Evolutionary conservation across 164 flowering plant genomes (phyloP).

Genomic region (Cinnamomum micranthum): DNA sequence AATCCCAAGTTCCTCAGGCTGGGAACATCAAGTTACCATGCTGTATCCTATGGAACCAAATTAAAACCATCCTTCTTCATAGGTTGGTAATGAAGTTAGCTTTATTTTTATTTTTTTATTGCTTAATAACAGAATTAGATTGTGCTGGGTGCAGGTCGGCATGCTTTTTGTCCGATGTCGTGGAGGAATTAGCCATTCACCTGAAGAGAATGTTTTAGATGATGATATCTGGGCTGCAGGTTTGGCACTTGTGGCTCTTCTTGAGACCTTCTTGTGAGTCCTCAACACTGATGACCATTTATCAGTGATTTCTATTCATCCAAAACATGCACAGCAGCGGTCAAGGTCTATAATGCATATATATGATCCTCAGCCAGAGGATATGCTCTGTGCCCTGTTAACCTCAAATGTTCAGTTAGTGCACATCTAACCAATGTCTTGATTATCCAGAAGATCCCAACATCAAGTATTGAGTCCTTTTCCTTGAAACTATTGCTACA

Average conservation of each 20-base stretch:
- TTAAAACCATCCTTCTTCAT: too few species aligned
- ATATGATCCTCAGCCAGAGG: background rate
- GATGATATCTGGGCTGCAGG: conserved; percentile 97
- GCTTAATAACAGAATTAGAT: background rate
- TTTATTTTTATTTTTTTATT: too few species aligned
- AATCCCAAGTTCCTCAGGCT: background rate
- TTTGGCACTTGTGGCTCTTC: conserved; percentile 63
- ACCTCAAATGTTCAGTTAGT: too few species aligned
- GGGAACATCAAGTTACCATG: background rate
- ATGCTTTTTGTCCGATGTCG: conserved; percentile 97
- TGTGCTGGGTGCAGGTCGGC: conserved; percentile 50
- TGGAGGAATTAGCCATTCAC: conserved; percentile 94
- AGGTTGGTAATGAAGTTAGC: too few species aligned
- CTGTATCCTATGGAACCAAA: too few species aligned
- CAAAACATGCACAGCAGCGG: background rate
- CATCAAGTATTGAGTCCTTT: too few species aligned
- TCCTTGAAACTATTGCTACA: too few species aligned
- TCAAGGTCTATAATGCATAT: background rate
- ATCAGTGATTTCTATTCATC: background rate
- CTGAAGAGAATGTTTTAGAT: conserved; percentile 77
- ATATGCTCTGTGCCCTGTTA: background rate
- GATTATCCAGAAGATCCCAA: too few species aligned
- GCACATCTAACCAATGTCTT: too few species aligned
- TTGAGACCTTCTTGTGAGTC: conserved; percentile 35
- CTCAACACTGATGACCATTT: background rate